These are phyloP conservation scores for Suhomyces kunorum DNA, from an alignment of 1,139 yeast species.

Conservation along the genomic window DNA sequence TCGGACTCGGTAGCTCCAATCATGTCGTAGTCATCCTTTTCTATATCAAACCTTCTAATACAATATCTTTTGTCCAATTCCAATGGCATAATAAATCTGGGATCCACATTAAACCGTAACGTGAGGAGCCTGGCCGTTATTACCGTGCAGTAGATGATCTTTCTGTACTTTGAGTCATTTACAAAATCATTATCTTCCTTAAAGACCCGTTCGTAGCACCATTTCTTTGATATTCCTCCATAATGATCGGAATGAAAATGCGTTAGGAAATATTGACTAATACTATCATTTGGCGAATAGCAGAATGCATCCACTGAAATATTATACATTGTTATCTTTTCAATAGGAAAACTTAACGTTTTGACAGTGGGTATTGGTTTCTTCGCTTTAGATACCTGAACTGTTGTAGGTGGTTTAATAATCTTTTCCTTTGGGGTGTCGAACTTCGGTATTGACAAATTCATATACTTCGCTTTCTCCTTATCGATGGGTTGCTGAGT, in stretches of 20 bases:
- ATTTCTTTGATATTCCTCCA: constrained; percentile 75
- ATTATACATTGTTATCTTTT: constrained; percentile 23
- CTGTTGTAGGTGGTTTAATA: constrained; percentile 27
- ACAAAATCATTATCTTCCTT: constrained; percentile 30
- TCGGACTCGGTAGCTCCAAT: constrained; percentile 4
- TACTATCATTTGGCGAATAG: constrained; percentile 47
- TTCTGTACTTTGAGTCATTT: constrained; percentile 44
- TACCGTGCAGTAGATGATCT: constrained; percentile 64
- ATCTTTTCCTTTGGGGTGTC: constrained; percentile 11
- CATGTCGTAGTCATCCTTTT: neutral
- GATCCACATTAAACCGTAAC: constrained; percentile 55
- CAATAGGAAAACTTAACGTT: constrained; percentile 43
- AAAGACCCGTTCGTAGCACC: constrained; percentile 56
- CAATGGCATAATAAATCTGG: constrained; percentile 50
- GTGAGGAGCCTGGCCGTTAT: constrained; percentile 63
- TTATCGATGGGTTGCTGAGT: neutral
- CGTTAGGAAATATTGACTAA: constrained; percentile 59
- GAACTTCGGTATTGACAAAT: constrained; percentile 9
- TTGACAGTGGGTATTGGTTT: constrained; percentile 58
- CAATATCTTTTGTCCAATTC: constrained; percentile 44
- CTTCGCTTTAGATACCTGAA: constrained; percentile 21
- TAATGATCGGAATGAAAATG: constrained; percentile 96
- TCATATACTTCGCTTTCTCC: constrained; percentile 18
- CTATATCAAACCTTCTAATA: constrained; percentile 22
- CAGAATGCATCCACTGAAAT: constrained; percentile 73